A percentile compares a stretch with the other conserved stretches of the same genome.
phyloP scores from a whole-genome alignment of 768 basidiomycete species.

The Lactifluus hygrophoroides region DNA sequence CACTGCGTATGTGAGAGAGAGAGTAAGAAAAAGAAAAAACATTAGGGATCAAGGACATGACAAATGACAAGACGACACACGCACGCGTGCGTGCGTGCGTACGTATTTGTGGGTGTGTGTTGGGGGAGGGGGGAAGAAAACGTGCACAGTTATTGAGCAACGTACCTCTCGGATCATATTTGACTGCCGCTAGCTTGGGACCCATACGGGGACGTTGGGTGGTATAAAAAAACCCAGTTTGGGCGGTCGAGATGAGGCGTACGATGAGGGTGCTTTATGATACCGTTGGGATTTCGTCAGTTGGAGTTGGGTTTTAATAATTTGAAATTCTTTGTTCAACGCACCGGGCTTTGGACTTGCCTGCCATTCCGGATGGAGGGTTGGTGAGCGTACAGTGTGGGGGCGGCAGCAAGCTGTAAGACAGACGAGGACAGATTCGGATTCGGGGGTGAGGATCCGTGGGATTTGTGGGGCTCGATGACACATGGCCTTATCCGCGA shows the following conservation, averaged over 20 bases:
- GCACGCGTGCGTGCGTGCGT: no score
- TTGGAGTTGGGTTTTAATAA: no score
- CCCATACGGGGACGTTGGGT: conserved; percentile 65
- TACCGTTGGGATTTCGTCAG: no score
- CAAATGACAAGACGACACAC: no score
- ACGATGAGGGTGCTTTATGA: conserved; percentile 60
- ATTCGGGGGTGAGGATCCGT: not conserved
- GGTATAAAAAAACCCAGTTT: conserved; percentile 89
- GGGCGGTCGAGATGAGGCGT: conserved; percentile 82
- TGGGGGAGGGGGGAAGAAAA: not conserved
- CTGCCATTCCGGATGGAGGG: conserved; percentile 37
- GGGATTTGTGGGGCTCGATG: not conserved
- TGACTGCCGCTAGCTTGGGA: conserved; percentile 80
- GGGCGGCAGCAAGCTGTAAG: not conserved
- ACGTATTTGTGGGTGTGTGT: no score
- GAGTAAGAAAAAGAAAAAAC: not conserved
- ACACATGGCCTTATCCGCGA: no score
- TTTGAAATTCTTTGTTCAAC: no score
- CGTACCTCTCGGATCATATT: conserved; percentile 83
- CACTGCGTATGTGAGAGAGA: conserved; percentile 33
- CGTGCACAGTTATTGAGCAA: conserved; percentile 2
- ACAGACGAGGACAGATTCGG: not conserved
- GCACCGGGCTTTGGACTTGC: conserved; percentile 54
- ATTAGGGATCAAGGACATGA: no score
- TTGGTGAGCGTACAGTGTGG: no score